These are phyloP conservation scores for Coemansia sp. DNA, from an alignment of 192 early-diverging fungal genomes.

Conservation along the genomic window DNA sequence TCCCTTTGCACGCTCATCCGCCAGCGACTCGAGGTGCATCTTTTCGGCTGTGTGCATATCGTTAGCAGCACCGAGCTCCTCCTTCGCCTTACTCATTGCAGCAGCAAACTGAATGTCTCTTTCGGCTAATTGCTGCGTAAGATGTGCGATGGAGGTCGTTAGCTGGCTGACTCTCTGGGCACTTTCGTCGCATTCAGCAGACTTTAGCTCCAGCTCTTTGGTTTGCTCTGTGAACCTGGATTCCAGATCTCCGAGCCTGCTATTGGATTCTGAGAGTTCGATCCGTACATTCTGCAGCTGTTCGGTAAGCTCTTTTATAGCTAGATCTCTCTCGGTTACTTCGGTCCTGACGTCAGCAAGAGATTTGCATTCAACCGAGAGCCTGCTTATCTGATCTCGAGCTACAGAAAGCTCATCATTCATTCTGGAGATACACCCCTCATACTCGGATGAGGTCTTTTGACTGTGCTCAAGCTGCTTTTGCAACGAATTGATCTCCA, in stretches of 20 bases:
- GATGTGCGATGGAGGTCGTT: not conserved
- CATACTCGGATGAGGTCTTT: not conserved
- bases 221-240: constrained; percentile 1
- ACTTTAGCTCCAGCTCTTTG: not conserved
- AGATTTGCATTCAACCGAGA: constrained; percentile 2
- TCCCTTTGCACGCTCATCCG: constrained; percentile 2
- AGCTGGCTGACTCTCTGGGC: not conserved
- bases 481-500: constrained; percentile 7
- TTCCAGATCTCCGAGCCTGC: constrained; percentile 4
- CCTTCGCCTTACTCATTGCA: not conserved
- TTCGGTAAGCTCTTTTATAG: constrained; percentile 3
- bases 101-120: not conserved
- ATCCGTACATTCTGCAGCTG: not conserved
- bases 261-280: not conserved
- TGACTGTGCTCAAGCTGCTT: not conserved
- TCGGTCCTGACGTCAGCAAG: constrained; percentile 1
- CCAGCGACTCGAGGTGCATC: constrained; percentile 3
- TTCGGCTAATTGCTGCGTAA: constrained; percentile 8
- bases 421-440: not conserved
- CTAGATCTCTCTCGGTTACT: not conserved
- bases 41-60: not conserved
- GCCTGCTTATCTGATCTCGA: not conserved
- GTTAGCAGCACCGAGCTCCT: not conserved
- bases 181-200: constrained; percentile 9
- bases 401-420: not conserved